Conservation (phyloP, 2,329 filamentous ascomycete species). For the Escovopsis sp. region DNA sequence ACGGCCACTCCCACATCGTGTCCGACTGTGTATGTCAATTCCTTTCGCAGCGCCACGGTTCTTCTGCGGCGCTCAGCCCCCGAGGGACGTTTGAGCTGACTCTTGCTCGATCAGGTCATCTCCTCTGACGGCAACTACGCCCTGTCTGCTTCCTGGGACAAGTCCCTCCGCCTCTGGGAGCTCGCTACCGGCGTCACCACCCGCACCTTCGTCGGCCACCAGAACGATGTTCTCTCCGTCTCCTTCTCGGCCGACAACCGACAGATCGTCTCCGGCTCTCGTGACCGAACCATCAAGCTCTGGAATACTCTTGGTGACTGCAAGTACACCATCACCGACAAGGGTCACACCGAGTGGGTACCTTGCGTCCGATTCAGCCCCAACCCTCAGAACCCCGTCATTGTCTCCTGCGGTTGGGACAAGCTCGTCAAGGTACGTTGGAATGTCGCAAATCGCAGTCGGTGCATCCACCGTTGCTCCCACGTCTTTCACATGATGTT, state of each 20-base stretch:
- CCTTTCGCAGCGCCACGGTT: neutral
- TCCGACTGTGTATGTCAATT: constrained; percentile 86
- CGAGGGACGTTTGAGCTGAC: constrained; percentile 8
- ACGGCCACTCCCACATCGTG: constrained; percentile 99
- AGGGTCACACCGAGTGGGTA: constrained; percentile 99
- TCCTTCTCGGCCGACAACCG: constrained; percentile 99
- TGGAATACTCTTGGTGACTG: constrained; percentile 99
- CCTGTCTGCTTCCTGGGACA: constrained; percentile 98
- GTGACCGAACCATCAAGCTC: constrained; percentile 98
- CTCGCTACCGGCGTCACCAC: constrained; percentile 94
- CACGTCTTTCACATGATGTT: constrained; percentile 59
- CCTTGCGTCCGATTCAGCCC: constrained; percentile 99
- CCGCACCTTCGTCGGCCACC: constrained; percentile 97
- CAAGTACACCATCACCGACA: constrained; percentile 99
- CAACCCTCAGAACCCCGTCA: constrained; percentile 99
- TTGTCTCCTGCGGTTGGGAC: constrained; percentile 97
- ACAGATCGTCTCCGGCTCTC: constrained; percentile 97
- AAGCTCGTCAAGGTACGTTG: constrained; percentile 97
- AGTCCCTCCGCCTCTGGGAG: constrained; percentile 99
- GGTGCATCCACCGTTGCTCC: neutral
- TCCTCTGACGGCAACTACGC: constrained; percentile 98
- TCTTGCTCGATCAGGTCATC: constrained; percentile 56
- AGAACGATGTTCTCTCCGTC: constrained; percentile 97
- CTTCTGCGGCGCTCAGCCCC: neutral
- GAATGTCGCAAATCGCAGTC: neutral